Percentiles rank a stretch among this genome's conserved stretches.
Evolutionary conservation across 1,284 basidiomycete species (phyloP).

Genomic region (Golubevia sp.): DNA sequence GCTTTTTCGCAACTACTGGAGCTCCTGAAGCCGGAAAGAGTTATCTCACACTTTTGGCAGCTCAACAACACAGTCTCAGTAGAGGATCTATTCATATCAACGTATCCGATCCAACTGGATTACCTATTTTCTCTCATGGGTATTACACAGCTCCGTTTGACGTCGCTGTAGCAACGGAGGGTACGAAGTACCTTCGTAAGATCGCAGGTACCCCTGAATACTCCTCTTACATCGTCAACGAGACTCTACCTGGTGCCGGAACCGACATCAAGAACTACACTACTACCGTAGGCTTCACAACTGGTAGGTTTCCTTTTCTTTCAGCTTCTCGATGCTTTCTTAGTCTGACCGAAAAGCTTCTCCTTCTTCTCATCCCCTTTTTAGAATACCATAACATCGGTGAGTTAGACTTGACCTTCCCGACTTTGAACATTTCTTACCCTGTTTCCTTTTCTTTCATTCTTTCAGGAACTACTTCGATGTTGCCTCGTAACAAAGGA

Average conservation of each 20-base stretch:
- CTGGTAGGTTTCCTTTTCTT: no score
- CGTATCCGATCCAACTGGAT: neutral
- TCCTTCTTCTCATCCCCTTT: no score
- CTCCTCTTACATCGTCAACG: constrained; percentile 21
- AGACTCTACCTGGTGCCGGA: constrained; percentile 35
- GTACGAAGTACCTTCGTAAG: constrained; percentile 42
- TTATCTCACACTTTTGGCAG: constrained; percentile 50
- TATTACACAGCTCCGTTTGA: constrained; percentile 28
- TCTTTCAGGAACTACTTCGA: constrained; percentile 70
- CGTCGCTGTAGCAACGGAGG: constrained; percentile 32
- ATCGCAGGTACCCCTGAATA: constrained; percentile 29
- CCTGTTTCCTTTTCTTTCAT: no score
- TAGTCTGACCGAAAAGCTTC: no score
- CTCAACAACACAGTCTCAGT: constrained; percentile 3
- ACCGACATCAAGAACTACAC: constrained; percentile 32
- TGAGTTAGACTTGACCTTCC: no score
- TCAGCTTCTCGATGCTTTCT: no score
- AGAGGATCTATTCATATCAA: neutral
- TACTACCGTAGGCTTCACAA: neutral
- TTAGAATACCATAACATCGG: no score
- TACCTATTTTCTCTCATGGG: neutral
- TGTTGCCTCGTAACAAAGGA: constrained; percentile 70
- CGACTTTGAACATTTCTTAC: no score
- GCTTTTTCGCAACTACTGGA: constrained; percentile 45
- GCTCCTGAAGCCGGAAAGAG: constrained; percentile 30